phyloP scores from a whole-genome alignment of 2,329 filamentous ascomycete genomes.

The Furcasterigmium furcatum region DNA sequence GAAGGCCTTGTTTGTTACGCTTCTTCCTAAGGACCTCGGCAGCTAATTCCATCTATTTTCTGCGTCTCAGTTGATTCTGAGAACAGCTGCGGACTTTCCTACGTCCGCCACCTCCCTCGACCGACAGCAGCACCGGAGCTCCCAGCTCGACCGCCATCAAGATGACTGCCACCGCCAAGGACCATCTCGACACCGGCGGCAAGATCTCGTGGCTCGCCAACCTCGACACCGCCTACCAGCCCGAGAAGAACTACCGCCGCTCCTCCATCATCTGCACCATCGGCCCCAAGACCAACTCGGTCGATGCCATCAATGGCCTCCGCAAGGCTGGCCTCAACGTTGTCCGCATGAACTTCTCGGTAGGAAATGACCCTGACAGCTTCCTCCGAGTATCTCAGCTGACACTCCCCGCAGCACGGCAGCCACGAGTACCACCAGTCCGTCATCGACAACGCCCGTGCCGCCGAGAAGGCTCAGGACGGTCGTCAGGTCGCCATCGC shows the following conservation, averaged over 20 bases:
- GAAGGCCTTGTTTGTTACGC: background rate
- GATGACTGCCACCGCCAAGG: slow-evolving; percentile 68
- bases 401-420: slow-evolving; percentile 51
- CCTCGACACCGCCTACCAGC: slow-evolving; percentile 86
- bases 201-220: slow-evolving; percentile 63
- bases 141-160: slow-evolving; percentile 24
- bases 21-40: background rate
- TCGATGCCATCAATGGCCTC: slow-evolving; percentile 94
- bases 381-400: background rate
- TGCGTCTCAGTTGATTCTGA: too few relatives aligned
- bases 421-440: slow-evolving; percentile 97
- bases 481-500: slow-evolving; percentile 95
- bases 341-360: slow-evolving; percentile 98
- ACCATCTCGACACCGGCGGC: slow-evolving; percentile 78
- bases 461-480: slow-evolving; percentile 72
- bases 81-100: background rate
- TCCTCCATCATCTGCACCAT: slow-evolving; percentile 99
- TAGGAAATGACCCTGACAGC: background rate
- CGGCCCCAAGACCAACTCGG: slow-evolving; percentile 97
- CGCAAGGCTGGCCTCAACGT: slow-evolving; percentile 91
- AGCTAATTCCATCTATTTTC: background rate
- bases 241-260: slow-evolving; percentile 86
- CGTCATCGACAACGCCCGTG: slow-evolving; percentile 92
- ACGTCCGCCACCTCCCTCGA: background rate
- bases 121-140: background rate